Percentiles rank a stretch among this genome's conserved stretches.
phyloP scores from a whole-genome alignment of 176 grass and related monocot species.

The Oryza meyeriana region DNA sequence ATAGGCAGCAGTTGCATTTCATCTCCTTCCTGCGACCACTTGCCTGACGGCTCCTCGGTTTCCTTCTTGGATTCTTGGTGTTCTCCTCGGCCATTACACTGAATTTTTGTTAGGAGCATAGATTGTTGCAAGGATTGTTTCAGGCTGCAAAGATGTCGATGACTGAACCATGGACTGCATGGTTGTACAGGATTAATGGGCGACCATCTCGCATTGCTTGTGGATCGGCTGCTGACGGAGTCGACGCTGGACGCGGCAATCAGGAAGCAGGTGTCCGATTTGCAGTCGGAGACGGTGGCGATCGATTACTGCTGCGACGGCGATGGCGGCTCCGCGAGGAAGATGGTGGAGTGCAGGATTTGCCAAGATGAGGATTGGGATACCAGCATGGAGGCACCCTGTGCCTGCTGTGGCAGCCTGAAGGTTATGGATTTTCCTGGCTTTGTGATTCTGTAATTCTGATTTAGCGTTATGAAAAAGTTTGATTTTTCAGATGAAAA shows the following conservation, averaged over 20 bases:
- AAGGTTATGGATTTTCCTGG: constrained; percentile 46
- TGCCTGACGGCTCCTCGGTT: constrained; percentile 5
- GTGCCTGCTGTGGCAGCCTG: constrained; percentile 88
- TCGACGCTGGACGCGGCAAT: constrained; percentile 79
- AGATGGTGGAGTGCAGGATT: constrained; percentile 91
- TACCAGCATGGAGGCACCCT: constrained; percentile 75
- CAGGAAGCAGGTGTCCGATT: constrained; percentile 35
- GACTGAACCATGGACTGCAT: constrained; percentile 8
- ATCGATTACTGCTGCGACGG: constrained; percentile 20
- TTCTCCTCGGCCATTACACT: neutral
- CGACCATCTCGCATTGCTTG: constrained; percentile 88
- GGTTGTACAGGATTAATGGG: constrained; percentile 52
- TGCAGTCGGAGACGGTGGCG: constrained; percentile 9
- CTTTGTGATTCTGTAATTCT: neutral
- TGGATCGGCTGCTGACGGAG: constrained; percentile 86
- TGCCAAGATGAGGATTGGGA: constrained; percentile 96
- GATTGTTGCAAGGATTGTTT: neutral
- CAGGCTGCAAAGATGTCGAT: neutral
- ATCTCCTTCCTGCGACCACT: neutral
- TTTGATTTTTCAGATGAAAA: neutral
- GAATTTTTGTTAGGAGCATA: neutral
- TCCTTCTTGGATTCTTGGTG: neutral
- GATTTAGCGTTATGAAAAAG: neutral
- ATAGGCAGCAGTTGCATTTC: constrained; percentile 11
- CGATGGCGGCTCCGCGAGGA: neutral